Evolutionary conservation across 257 asterid genomes (phyloP).

Genomic region (Scutellaria barbata): DNA sequence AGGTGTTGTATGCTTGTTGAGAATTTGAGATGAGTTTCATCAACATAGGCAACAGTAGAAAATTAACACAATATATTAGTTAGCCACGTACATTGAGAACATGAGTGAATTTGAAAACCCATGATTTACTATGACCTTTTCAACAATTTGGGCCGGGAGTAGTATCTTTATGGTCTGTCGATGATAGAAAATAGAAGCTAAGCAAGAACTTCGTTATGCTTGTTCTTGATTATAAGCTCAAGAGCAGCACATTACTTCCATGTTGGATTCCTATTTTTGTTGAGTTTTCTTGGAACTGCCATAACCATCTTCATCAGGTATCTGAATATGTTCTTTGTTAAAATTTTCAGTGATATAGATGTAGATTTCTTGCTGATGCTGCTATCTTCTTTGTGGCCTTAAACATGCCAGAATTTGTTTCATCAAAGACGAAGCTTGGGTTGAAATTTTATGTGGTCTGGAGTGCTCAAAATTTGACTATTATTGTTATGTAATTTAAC

Average conservation of each 20-base stretch:
- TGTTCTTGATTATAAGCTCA: background rate
- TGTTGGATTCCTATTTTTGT: background rate
- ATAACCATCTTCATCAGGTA: background rate
- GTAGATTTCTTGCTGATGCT: background rate
- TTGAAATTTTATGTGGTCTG: background rate
- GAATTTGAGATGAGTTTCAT: too few relatives aligned
- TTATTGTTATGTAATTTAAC: background rate
- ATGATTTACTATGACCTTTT: too few relatives aligned
- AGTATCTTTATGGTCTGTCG: too few relatives aligned
- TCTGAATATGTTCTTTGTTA: background rate
- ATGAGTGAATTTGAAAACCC: too few relatives aligned
- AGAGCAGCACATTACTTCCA: background rate
- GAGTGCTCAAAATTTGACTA: background rate
- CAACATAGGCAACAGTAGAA: too few relatives aligned
- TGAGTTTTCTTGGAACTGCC: background rate
- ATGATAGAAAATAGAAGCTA: too few relatives aligned
- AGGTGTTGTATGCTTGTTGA: too few relatives aligned
- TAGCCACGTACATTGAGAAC: too few relatives aligned
- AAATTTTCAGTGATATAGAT: background rate
- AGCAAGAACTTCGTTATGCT: background rate
- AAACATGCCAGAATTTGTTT: conserved; percentile 17
- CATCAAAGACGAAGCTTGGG: background rate
- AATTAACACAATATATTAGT: too few relatives aligned
- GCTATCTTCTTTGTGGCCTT: background rate
- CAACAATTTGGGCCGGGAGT: too few relatives aligned